Percentiles rank a stretch among this genome's conserved stretches.
Conservation (phyloP, 2,329 filamentous ascomycete species). For the Aspergillus sergii region DNA sequence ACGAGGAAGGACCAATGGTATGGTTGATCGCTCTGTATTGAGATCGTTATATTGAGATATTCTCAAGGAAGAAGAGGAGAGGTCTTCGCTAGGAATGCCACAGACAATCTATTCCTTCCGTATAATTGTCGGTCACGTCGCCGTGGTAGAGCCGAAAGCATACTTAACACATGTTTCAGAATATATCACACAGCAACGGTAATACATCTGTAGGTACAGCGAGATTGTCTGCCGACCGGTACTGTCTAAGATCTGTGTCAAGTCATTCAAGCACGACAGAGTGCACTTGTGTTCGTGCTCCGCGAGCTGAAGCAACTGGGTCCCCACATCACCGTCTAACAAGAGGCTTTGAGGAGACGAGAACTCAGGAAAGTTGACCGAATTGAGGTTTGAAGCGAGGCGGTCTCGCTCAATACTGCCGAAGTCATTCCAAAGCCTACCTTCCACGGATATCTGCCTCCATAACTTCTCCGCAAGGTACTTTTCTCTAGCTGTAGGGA, state of each 20-base stretch:
- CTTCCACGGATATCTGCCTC: not conserved
- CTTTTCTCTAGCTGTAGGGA: not conserved
- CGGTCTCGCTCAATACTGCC: not conserved
- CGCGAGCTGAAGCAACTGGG: not conserved
- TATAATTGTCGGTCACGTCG: not conserved
- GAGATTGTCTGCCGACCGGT: not conserved
- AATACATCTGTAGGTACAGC: not conserved
- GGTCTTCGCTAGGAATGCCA: too few species aligned
- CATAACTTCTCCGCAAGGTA: constrained; percentile 3
- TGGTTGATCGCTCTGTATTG: too few species aligned
- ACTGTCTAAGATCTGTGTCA: not conserved
- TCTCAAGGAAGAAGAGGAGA: too few species aligned
- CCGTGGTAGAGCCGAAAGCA: not conserved
- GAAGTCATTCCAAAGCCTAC: not conserved
- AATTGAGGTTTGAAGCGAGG: not conserved
- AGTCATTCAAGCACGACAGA: not conserved
- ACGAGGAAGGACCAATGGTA: too few species aligned
- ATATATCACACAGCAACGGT: not conserved
- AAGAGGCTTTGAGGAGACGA: not conserved
- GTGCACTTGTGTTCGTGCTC: not conserved
- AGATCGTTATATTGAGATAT: too few species aligned
- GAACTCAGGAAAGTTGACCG: not conserved
- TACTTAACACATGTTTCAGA: not conserved
- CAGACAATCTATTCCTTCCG: too few species aligned
- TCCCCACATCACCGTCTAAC: not conserved